Evolutionary conservation across 2,329 filamentous ascomycete genomes (phyloP).

Genomic region (Fusarium hostae): DNA sequence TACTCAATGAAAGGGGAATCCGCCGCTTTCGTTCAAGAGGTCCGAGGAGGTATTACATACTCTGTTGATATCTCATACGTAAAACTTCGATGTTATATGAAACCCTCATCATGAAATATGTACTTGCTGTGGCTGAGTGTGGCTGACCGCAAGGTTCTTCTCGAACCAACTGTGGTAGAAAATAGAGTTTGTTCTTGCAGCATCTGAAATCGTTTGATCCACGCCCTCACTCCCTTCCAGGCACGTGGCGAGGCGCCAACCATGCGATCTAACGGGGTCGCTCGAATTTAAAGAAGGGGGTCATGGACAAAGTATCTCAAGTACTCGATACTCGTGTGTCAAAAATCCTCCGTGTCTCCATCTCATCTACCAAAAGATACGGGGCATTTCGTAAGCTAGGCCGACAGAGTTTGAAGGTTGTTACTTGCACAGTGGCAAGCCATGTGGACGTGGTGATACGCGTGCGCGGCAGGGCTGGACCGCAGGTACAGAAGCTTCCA

Average conservation of each 20-base stretch:
- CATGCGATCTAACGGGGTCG: conserved; percentile 12
- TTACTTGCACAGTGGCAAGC: conserved; percentile 21
- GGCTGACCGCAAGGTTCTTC: conserved; percentile 25
- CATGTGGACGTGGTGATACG: conserved; percentile 27
- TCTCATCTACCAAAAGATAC: neutral
- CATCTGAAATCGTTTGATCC: conserved; percentile 21
- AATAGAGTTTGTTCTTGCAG: conserved; percentile 23
- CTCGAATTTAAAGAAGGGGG: conserved; percentile 14
- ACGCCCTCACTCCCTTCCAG: conserved; percentile 13
- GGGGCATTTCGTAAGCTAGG: conserved; percentile 1
- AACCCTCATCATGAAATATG: neutral
- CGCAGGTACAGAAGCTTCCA: conserved; percentile 2
- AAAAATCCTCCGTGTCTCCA: neutral
- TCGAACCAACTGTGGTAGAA: conserved; percentile 20
- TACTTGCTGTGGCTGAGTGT: conserved; percentile 25
- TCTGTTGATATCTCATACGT: conserved; percentile 25
- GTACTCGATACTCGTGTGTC: conserved; percentile 28
- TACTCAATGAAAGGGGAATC: neutral
- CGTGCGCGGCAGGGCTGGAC: conserved; percentile 17
- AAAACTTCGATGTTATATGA: conserved; percentile 7
- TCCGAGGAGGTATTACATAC: neutral
- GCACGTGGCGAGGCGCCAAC: conserved; percentile 43
- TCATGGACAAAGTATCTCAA: conserved; percentile 22
- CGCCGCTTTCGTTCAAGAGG: neutral
- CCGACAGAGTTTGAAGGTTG: conserved; percentile 9